A percentile compares a stretch with the other conserved stretches of the same genome.
phyloP scores from a whole-genome alignment of 2,329 filamentous ascomycete genomes.

The Tolypocladium sp. region DNA sequence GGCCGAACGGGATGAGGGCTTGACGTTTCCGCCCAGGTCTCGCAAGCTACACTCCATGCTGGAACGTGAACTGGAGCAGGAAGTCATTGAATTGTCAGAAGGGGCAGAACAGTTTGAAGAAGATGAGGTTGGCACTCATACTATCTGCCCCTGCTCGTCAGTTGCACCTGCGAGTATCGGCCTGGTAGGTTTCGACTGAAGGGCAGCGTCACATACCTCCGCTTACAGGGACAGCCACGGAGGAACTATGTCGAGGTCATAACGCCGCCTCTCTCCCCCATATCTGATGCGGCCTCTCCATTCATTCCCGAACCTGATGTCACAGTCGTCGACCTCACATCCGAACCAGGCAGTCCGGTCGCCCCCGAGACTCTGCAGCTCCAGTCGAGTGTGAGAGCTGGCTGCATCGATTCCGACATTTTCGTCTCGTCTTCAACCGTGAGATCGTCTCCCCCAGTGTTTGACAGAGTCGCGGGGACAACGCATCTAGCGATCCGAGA shows the following conservation, averaged over 20 bases:
- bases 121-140: too few species aligned
- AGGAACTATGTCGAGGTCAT: constrained; percentile 4
- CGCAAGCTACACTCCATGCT: constrained; percentile 14
- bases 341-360: constrained; percentile 19
- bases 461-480: neutral
- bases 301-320: constrained; percentile 12
- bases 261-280: constrained; percentile 18
- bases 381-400: constrained; percentile 3
- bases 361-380: constrained; percentile 1
- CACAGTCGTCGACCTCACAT: constrained; percentile 17
- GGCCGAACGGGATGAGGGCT: constrained; percentile 15
- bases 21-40: constrained; percentile 13
- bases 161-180: neutral
- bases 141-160: neutral
- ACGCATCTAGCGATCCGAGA: neutral
- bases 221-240: neutral
- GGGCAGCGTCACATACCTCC: neutral
- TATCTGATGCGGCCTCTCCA: constrained; percentile 7
- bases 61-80: constrained; percentile 15
- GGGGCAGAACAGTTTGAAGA: neutral
- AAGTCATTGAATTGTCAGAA: constrained; percentile 6
- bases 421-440: constrained; percentile 3
- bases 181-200: neutral
- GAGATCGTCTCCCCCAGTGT: constrained; percentile 6
- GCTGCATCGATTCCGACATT: constrained; percentile 12